phyloP scores from a whole-genome alignment of 179 eudicot genomes.

The Carnegiea gigantea region DNA sequence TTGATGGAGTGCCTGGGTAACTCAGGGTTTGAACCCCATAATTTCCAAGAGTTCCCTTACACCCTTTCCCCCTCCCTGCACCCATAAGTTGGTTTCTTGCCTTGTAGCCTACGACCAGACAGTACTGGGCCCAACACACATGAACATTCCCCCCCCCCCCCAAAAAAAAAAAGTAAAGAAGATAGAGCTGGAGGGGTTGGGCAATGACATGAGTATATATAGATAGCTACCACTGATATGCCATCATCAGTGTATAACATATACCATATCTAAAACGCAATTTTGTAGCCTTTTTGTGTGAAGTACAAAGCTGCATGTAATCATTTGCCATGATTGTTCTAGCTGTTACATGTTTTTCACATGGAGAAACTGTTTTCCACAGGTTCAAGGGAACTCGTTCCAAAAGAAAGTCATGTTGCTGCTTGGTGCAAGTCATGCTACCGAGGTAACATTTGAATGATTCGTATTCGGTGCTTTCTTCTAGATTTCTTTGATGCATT shows the following conservation, averaged over 20 bases:
- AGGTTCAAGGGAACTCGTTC: constrained; percentile 95
- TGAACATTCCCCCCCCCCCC: too few species aligned
- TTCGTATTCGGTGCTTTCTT: not conserved
- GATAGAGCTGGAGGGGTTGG: not conserved
- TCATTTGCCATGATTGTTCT: not conserved
- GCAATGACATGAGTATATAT: not conserved
- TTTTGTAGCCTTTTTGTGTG: not conserved
- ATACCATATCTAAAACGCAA: too few species aligned
- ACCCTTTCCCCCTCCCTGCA: not conserved
- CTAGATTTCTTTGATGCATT: not conserved
- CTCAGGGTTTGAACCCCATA: not conserved
- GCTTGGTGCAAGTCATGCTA: constrained; percentile 69
- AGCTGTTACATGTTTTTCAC: constrained; percentile 16
- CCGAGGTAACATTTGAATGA: constrained; percentile 53
- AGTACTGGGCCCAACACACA: too few species aligned
- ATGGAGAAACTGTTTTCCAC: constrained; percentile 25
- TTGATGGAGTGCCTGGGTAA: not conserved
- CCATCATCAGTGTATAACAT: not conserved
- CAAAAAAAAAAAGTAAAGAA: too few species aligned
- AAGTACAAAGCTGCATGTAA: not conserved
- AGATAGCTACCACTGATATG: not conserved
- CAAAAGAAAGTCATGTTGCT: constrained; percentile 88
- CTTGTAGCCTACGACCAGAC: not conserved
- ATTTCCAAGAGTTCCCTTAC: too few species aligned
- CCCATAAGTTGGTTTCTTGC: not conserved